Evolutionary conservation across 805 yeast genomes (phyloP).

Genomic region (Kuraishia capsulata): DNA sequence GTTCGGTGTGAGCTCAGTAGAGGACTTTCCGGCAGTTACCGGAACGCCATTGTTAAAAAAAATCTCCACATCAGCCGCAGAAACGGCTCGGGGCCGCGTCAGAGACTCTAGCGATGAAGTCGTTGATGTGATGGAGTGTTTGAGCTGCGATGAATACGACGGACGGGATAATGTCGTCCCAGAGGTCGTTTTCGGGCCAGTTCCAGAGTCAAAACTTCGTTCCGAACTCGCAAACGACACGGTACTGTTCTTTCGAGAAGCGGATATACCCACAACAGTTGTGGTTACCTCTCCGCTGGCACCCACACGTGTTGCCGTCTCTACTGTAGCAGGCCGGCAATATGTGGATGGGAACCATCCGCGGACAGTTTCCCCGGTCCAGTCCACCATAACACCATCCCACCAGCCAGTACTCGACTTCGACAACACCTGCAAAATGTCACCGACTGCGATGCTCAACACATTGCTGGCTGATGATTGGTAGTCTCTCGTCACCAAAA

Average conservation of each 20-base stretch:
- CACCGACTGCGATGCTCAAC: slow-evolving; percentile 52
- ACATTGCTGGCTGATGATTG: slow-evolving; percentile 43
- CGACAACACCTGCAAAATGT: slow-evolving; percentile 57
- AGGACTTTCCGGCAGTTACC: neutral
- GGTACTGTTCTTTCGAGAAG: slow-evolving; percentile 36
- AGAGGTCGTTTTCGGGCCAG: slow-evolving; percentile 19
- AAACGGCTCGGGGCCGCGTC: neutral
- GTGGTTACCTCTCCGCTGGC: slow-evolving; percentile 3
- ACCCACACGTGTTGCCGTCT: slow-evolving; percentile 5
- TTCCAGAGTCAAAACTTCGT: slow-evolving; percentile 4
- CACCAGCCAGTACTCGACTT: slow-evolving; percentile 73
- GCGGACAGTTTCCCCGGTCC: slow-evolving; percentile 35
- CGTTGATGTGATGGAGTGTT: slow-evolving; percentile 3
- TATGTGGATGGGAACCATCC: slow-evolving; percentile 84
- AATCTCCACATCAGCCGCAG: neutral
- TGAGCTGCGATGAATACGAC: slow-evolving; percentile 5
- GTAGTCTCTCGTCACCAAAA: slow-evolving; percentile 47
- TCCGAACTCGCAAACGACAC: slow-evolving; percentile 41
- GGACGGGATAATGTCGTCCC: slow-evolving; percentile 5
- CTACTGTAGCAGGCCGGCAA: slow-evolving; percentile 26
- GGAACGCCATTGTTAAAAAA: neutral
- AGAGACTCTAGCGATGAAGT: slow-evolving; percentile 1
- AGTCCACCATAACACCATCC: slow-evolving; percentile 57
- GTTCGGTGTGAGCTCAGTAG: neutral
- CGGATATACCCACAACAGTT: slow-evolving; percentile 10